Base-by-base conservation (phyloP, 176 grass and related monocot species). In the Oryza nivara region DNA sequence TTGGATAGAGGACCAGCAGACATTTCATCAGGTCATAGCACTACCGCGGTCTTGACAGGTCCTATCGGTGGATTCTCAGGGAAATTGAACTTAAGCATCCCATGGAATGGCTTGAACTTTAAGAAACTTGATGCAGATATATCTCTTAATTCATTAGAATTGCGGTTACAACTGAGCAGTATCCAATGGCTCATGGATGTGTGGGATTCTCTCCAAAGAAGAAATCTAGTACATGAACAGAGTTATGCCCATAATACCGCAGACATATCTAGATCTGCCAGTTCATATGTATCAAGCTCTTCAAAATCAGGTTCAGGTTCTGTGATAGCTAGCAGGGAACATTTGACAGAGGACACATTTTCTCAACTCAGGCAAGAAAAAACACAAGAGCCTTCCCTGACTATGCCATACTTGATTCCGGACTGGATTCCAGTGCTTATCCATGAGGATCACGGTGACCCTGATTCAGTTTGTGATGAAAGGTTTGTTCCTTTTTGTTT, bases 61-160 rank as follows among this genome's bases (percentile, higher is more conserved):
- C 77, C 93, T 51, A 92, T 76, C 58, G 91, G 93, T 83, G 96
- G 96, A 40, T 96, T 99, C 87, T 96, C 93, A 3, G 96, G 93
- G 34, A 84, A 84, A 17, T 58, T 96, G 16, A 99, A 99, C 81
- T 89, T 99, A 81, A 99, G 91, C 85, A 96, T 96, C 74, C 96
- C 96, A 65, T 99, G 96, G 96, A 94, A 96, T 92, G 93, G 93
- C 74, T 88, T 95, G 71, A 93, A 91, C 74, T 88, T 94, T 78
- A 70, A 88, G 84, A 99, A 92, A 88, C 72, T 99, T 41, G 89
- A 99, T 79, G 93, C 96, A 67, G 83, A 96, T 84, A 80, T 99
- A 34, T 89, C 84, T 48, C 67, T 99, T 83, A 86, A 94, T 86
- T 85, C 89, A 61, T 76, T 99, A 66, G 86, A 99, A 86, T 83